Conservation (phyloP, 2,329 filamentous ascomycete species). For the Calonectria ilicicola region DNA sequence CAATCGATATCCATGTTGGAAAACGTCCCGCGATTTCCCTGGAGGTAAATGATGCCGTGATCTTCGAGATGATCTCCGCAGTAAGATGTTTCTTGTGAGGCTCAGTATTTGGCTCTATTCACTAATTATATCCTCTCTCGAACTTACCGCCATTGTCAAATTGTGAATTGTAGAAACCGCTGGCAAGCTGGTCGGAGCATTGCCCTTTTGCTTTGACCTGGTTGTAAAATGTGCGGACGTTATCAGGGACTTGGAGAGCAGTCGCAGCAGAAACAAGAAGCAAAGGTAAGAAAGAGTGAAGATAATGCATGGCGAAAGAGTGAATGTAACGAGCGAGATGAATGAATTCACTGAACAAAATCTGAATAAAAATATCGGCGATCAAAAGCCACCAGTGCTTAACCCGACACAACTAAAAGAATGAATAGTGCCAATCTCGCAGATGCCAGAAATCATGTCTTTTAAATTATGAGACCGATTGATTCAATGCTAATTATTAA, state of each 20-base stretch:
- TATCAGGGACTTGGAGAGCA: slow-evolving; percentile 20
- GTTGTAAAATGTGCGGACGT: slow-evolving; percentile 25
- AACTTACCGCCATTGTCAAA: slow-evolving; percentile 23
- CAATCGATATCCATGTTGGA: slow-evolving; percentile 71
- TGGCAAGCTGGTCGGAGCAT: slow-evolving; percentile 25
- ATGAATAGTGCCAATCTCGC: not conserved
- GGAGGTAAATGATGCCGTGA: slow-evolving; percentile 58
- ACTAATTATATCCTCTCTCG: not conserved
- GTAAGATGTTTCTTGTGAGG: slow-evolving; percentile 42
- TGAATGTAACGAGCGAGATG: not conserved
- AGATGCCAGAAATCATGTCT: not conserved
- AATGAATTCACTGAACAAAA: not conserved
- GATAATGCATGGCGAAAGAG: slow-evolving; percentile 6
- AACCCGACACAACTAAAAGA: too few relatives aligned
- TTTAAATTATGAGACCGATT: not conserved
- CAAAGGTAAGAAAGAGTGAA: not conserved
- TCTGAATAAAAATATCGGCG: not conserved
- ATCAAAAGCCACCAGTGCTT: not conserved
- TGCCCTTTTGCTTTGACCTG: slow-evolving; percentile 20
- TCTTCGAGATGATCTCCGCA: slow-evolving; percentile 55
- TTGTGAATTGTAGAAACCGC: slow-evolving; percentile 25
- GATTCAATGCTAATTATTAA: not conserved
- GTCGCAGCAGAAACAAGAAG: slow-evolving; percentile 9
- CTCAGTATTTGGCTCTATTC: not conserved
- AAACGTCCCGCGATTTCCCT: slow-evolving; percentile 54